Base-by-base conservation (phyloP, 1,139 yeast genomes). In the Scheffersomyces cryptocercus region DNA sequence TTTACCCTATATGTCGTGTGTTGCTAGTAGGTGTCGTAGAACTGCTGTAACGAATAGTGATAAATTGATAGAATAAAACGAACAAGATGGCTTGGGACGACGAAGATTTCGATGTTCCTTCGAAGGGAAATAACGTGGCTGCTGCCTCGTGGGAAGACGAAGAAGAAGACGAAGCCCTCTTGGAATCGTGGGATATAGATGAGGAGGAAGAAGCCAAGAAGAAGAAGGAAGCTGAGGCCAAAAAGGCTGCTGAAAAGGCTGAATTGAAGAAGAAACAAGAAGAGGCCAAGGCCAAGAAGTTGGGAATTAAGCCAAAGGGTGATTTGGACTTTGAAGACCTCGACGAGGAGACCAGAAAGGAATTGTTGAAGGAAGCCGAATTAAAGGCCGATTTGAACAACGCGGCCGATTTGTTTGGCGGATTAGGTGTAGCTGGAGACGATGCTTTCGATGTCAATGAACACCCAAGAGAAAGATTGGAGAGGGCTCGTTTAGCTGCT, bases 331-430 rank as follows among this genome's bases (percentile, higher is more conserved):
- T 83, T 36, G 61, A 53, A 29, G 46, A 42, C 12, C 73, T 84
- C 35, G 91, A 84, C 59, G 87, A 80, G 50, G 75, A 72, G 49
- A 82, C 88, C 11, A 79, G 89, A 62, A 81, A 75, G 56, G 93
- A 86, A 60, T 67, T 90, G 64, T 74, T 87, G 64, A 85, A 77
- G 60, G 74, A 85, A 61, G 95, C 93, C 13, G 95, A 93, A 68
- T 61, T 88, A 46, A 84, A 81, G 39, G 81, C 96, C 29, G 99
- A 93, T 70, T 75, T 93, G 67, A 88, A 86, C 67, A 87, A 88
- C 62, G 98, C 98, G 20, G 93, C 96, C 26, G 96, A 89, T 57
- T 75, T 93, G 56, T 89, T 93, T 61, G 96, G 93, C 30, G 88
- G 88, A 8, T 73, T 86, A 52, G 91, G 90, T 29, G 85, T 86